Evolutionary conservation across 805 yeast species (phyloP).

Genomic region (Jamesozyma lodderae): DNA sequence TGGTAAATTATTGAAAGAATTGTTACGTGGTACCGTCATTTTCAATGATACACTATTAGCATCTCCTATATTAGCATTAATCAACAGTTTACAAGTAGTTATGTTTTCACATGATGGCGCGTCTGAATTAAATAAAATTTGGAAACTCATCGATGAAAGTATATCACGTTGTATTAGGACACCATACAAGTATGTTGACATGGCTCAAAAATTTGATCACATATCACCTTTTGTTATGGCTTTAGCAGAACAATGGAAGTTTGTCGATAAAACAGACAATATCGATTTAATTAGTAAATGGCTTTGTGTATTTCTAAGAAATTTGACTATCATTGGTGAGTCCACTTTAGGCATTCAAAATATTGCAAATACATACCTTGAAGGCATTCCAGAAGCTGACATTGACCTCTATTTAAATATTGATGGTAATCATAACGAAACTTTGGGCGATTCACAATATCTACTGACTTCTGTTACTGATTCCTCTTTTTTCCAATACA

Average conservation of each 20-base stretch:
- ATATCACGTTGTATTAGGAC: conserved; percentile 59
- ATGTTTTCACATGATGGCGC: conserved; percentile 7
- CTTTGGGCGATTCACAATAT: conserved; percentile 11
- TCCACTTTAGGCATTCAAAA: conserved; percentile 25
- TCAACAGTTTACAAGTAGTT: conserved; percentile 37
- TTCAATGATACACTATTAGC: conserved; percentile 42
- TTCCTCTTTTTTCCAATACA: conserved; percentile 30
- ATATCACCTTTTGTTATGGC: conserved; percentile 52
- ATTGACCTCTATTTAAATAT: conserved; percentile 15
- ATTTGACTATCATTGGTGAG: conserved; percentile 52
- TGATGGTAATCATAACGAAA: conserved; percentile 11
- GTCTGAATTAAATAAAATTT: conserved; percentile 32
- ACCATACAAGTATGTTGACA: conserved; percentile 81
- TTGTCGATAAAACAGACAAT: conserved; percentile 27
- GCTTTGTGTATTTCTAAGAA: conserved; percentile 42
- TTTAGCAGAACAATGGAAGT: conserved; percentile 62
- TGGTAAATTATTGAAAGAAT: conserved; percentile 37
- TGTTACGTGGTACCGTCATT: conserved; percentile 44
- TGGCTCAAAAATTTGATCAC: conserved; percentile 28
- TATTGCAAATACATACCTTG: conserved; percentile 5
- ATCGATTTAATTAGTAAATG: conserved; percentile 34
- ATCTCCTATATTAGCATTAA: conserved; percentile 48
- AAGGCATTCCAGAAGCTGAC: conserved; percentile 7
- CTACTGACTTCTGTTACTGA: conserved; percentile 13
- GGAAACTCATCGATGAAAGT: conserved; percentile 67